Evolutionary conservation across 495 filamentous ascomycete genomes (phyloP), one percentile per base, ranked within the genome.

Genomic region (Aspergillus sclerotiicarbonarius): DNA sequence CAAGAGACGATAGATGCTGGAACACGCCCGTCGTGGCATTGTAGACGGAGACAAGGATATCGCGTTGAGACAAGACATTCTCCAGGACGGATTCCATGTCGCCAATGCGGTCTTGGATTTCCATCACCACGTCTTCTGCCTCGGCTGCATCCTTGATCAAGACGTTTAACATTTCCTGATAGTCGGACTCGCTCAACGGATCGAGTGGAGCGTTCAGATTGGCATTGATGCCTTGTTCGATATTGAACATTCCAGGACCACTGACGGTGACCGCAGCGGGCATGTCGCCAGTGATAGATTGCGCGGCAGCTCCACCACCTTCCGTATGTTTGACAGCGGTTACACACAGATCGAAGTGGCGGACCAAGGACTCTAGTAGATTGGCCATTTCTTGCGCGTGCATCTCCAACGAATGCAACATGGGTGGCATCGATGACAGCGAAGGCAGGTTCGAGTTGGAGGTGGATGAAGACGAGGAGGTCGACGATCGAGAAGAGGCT

Each of bases 271-370:
- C 81, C 8, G 80, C 83, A 1, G 80, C 77, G 31, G 84, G 84
- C 61, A 83, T 80, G 59, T 87, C 81, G 4, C 80, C 81, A 12
- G 79, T 78, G 53, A 86, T 82, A 9, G 75, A 76, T 33, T 84
- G 79, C 39, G 82, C 78, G 6, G 90, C 91, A 16, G 87, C 87
- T 19, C 82, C 85, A 12, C 91, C 92, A 21, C 92, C 94, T 76
- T 98, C 92, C 2, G 93, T 96, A 58, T 93, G 89, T 61, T 91
- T 89, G 30, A 98, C 86, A 0, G 95, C 95, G 4, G 86, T 92
- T 19, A 94, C 90, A 66, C 94, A 98, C 54, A 95, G 85, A 71
- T 98, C 94, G 63, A 96, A 98, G 72, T 98, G 95, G 13, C 79
- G 79, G n/a, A 90, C 92, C 19, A 98, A 78, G 3, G 87, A 89